A percentile compares a stretch with the other conserved stretches of the same genome.
These are phyloP conservation scores for Nakataea oryzae DNA, from an alignment of 2,329 filamentous ascomycete species.

Conservation along the genomic window DNA sequence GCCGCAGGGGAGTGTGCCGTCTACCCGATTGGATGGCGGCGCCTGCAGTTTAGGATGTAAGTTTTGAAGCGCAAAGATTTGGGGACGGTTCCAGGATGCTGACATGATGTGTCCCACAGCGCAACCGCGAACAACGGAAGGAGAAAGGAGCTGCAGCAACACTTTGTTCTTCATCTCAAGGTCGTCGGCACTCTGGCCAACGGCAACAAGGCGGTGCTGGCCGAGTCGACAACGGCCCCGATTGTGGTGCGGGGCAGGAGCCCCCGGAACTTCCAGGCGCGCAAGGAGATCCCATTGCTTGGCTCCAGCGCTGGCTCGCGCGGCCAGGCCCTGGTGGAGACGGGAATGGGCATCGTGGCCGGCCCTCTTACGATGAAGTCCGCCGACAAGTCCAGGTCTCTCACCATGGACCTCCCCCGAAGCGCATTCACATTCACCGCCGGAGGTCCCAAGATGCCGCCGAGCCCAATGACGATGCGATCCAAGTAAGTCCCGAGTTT, in stretches of 20 bases:
- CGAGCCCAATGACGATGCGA: slow-evolving; percentile 42
- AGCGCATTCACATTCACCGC: slow-evolving; percentile 48
- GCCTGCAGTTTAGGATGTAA: slow-evolving; percentile 79
- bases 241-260: slow-evolving; percentile 91
- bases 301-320: slow-evolving; percentile 66
- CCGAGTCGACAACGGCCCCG: slow-evolving; percentile 76
- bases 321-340: slow-evolving; percentile 64
- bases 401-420: slow-evolving; percentile 45
- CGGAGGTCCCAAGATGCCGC: slow-evolving; percentile 36
- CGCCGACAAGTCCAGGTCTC: slow-evolving; percentile 40
- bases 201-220: slow-evolving; percentile 70
- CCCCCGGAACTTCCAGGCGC: slow-evolving; percentile 86
- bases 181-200: slow-evolving; percentile 75
- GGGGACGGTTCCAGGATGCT: slow-evolving; percentile 5
- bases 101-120: slow-evolving; percentile 28
- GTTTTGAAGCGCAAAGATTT: slow-evolving; percentile 17
- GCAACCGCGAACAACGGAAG: slow-evolving; percentile 94
- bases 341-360: slow-evolving; percentile 48
- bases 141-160: slow-evolving; percentile 89
- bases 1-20: slow-evolving; percentile 73
- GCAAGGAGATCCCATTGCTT: slow-evolving; percentile 83
- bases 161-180: slow-evolving; percentile 85
- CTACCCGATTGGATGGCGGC: slow-evolving; percentile 89
- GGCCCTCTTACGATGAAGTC: slow-evolving; percentile 44
- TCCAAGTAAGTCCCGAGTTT: slow-evolving; percentile 39